Base-by-base conservation (phyloP, 192 early-diverging fungal genomes). In the Phlyctochytrium arcticum region DNA sequence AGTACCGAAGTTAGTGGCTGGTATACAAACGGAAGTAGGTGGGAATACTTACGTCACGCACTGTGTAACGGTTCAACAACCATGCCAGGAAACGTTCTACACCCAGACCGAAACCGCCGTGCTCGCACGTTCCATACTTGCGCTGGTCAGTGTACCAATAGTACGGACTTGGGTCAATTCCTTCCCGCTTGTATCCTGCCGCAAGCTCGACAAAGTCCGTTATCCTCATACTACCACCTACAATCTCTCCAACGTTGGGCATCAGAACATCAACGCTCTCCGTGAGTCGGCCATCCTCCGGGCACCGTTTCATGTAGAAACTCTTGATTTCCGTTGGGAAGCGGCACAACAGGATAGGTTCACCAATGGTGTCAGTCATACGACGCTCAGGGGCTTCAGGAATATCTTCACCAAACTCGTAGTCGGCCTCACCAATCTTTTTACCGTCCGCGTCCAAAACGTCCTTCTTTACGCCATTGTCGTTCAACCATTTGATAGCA, bases 61-160 rank as follows among this genome's bases (percentile, higher is more conserved):
- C 94, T 34, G 88, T 93, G 75, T 81, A 84, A 35, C 92, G 85
- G 83, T 95, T 87, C 55, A 93, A 81, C 65, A 99, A 68, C 97
- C 97, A 53, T 27, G 95, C 97, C 50, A 99, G 72, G 80, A 94
- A 96, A 29, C 97, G 89, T 74, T 99, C 97, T 31, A 98, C 69
- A 62, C 97, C 97, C 39, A 99, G 87, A 44, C 97, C 97, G 71
- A 92, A 99, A 23, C 97, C 97, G 68, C 95, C 97, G 62, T 98
- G 95, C 61, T 94, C 92, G 64, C 85, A 86, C 19, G 94, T 89
- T 36, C 97, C 96, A 75, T 94, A 99, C 83, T 97, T 98, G 79
- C 97, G 90, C 81, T 98, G 97, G 59, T 99, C 97, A 37, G 94
- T 93, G 80, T 83, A 85, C 97, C 97, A 99, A 84, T 98, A 98